A percentile compares a stretch with the other conserved stretches of the same genome.
Conservation (phyloP, 768 basidiomycete genomes). For the Leccinum boreale region DNA sequence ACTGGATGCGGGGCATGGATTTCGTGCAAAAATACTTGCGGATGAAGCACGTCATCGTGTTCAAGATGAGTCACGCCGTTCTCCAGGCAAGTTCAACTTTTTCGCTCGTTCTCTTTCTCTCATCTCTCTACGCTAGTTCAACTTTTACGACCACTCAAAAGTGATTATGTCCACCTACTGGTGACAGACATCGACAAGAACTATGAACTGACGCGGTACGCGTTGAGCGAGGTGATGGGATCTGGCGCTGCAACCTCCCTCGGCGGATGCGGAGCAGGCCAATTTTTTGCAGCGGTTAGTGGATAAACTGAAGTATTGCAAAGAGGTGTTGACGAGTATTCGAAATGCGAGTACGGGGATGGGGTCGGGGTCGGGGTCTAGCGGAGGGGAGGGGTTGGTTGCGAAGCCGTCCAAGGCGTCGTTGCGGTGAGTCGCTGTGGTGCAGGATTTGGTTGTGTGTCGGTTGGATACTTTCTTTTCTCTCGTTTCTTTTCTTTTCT, state of each 20-base stretch:
- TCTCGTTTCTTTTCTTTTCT: not conserved
- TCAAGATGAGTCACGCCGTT: slow-evolving; percentile 93
- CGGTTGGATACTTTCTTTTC: no score
- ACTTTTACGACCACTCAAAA: slow-evolving; percentile 98
- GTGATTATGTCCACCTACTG: slow-evolving; percentile 77
- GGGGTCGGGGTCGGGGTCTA: slow-evolving; percentile 19
- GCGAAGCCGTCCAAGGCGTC: slow-evolving; percentile 21
- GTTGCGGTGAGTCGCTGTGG: slow-evolving; percentile 1
- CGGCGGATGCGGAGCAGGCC: slow-evolving; percentile 48
- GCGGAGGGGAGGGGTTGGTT: slow-evolving; percentile 8
- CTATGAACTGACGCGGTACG: slow-evolving; percentile 72
- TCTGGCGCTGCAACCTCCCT: slow-evolving; percentile 39
- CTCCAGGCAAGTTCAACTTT: slow-evolving; percentile 62
- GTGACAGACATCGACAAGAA: slow-evolving; percentile 92
- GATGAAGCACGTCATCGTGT: slow-evolving; percentile 96
- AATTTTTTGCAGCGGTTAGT: slow-evolving; percentile 64
- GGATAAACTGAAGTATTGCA: slow-evolving; percentile 83
- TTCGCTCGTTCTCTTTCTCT: not conserved
- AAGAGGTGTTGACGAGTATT: slow-evolving; percentile 76
- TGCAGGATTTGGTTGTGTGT: no score
- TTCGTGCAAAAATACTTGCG: slow-evolving; percentile 94
- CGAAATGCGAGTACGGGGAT: slow-evolving; percentile 51
- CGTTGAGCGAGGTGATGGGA: slow-evolving; percentile 70
- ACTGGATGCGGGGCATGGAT: slow-evolving; percentile 80
- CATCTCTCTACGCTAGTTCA: slow-evolving; percentile 62